These are phyloP conservation scores for Beauveria rudraprayagi DNA, from an alignment of 2,329 filamentous ascomycete genomes.

Conservation along the genomic window DNA sequence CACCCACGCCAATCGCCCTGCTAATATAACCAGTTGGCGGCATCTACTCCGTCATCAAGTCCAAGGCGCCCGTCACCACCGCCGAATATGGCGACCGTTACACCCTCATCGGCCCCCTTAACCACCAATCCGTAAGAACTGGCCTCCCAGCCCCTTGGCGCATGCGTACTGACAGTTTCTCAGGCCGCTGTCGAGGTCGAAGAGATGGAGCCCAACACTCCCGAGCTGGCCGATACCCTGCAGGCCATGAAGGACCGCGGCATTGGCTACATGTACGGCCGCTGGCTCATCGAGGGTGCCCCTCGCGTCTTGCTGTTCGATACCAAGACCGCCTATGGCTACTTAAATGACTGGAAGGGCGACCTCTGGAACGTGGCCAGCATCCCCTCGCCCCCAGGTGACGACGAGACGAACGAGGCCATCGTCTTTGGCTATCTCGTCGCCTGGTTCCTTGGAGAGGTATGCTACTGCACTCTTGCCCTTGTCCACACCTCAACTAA, in stretches of 20 bases:
- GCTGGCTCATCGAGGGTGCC: slow-evolving; percentile 96
- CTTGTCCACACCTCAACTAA: slow-evolving; percentile 9
- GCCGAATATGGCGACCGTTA: slow-evolving; percentile 98
- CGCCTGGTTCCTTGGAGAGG: slow-evolving; percentile 97
- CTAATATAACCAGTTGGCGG: slow-evolving; percentile 62
- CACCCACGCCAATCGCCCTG: not conserved
- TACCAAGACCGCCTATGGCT: slow-evolving; percentile 85
- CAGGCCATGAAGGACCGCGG: slow-evolving; percentile 88
- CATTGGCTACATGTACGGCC: slow-evolving; percentile 81
- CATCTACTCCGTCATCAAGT: slow-evolving; percentile 99
- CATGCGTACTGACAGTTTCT: not conserved
- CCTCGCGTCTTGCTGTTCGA: slow-evolving; percentile 91
- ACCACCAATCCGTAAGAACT: slow-evolving; percentile 70
- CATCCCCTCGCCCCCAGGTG: slow-evolving; percentile 85
- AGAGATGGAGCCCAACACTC: slow-evolving; percentile 75
- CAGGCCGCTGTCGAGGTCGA: slow-evolving; percentile 97
- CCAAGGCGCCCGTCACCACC: slow-evolving; percentile 94
- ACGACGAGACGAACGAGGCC: slow-evolving; percentile 94
- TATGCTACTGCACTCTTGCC: slow-evolving; percentile 32
- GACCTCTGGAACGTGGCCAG: slow-evolving; percentile 90
- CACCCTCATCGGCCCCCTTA: slow-evolving; percentile 88
- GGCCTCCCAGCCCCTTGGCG: not conserved
- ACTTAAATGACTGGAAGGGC: slow-evolving; percentile 91
- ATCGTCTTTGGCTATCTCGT: slow-evolving; percentile 97
- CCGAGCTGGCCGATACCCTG: slow-evolving; percentile 73